Evolutionary conservation across 805 yeast species (phyloP).

Genomic region (Saccharomycopsis fibuligera): DNA sequence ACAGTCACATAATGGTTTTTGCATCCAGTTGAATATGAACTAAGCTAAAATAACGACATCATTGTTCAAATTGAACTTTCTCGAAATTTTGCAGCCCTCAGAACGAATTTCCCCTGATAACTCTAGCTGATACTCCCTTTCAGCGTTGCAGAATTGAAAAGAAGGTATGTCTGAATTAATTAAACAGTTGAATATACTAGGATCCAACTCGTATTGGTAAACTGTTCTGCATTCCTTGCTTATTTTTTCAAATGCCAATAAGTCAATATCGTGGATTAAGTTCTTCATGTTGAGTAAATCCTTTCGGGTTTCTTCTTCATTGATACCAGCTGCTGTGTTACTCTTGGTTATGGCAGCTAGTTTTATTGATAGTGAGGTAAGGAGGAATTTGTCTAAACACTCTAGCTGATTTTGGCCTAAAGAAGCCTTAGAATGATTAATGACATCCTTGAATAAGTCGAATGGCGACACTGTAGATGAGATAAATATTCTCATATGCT

Average conservation of each 20-base stretch:
- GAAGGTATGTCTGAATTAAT: conserved; percentile 12
- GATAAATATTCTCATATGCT: conserved; percentile 11
- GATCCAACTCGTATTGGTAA: conserved; percentile 9
- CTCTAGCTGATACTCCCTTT: conserved; percentile 13
- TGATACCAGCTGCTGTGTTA: not conserved
- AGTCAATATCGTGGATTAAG: conserved; percentile 3
- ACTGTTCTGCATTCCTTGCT: conserved; percentile 7
- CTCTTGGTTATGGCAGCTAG: not conserved
- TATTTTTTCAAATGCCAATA: conserved; percentile 3
- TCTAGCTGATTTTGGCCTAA: not conserved
- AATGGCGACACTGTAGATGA: conserved; percentile 10
- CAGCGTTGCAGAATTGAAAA: conserved; percentile 14
- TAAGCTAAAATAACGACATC: conserved; percentile 11
- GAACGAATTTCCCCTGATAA: conserved; percentile 3
- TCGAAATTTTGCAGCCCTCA: conserved; percentile 3
- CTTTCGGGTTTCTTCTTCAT: not conserved
- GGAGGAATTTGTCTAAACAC: conserved; percentile 3
- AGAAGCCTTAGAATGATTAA: conserved; percentile 6
- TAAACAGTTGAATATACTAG: conserved; percentile 2
- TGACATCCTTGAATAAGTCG: conserved; percentile 14
- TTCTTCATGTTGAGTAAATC: conserved; percentile 2
- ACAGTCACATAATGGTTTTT: not conserved
- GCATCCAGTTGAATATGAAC: no score
- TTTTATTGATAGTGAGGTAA: conserved; percentile 1
- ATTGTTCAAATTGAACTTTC: conserved; percentile 7